Conservation (phyloP, 768 basidiomycete species). For the Thelephora aurantiotincta region DNA sequence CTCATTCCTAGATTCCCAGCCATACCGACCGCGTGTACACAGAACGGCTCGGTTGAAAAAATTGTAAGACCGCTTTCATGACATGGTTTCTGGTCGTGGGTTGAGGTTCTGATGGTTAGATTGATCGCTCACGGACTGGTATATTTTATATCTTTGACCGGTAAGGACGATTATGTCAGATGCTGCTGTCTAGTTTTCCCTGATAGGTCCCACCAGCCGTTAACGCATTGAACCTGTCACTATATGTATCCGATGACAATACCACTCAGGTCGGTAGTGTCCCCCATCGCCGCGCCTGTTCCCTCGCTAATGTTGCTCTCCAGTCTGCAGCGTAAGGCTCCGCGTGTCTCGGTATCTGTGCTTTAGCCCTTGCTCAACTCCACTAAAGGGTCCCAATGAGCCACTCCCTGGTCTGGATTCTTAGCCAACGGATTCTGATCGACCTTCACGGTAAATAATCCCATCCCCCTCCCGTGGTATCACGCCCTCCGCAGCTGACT, state of each 20-base stretch:
- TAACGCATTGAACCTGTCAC: slow-evolving; percentile 15
- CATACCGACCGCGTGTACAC: background rate
- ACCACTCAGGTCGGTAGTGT: slow-evolving; percentile 11
- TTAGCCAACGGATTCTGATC: slow-evolving; percentile 21
- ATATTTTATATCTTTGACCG: slow-evolving; percentile 43
- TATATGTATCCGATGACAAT: slow-evolving; percentile 11
- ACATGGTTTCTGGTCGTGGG: background rate
- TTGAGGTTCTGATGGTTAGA: slow-evolving; percentile 17
- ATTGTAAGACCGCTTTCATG: slow-evolving; percentile 8
- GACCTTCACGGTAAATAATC: slow-evolving; percentile 15
- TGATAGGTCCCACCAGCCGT: slow-evolving; percentile 7
- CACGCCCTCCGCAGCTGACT: too few relatives aligned
- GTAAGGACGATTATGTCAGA: slow-evolving; percentile 7
- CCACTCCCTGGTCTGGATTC: slow-evolving; percentile 21
- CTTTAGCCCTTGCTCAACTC: background rate
- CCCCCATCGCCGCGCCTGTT: background rate
- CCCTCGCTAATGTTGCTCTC: background rate
- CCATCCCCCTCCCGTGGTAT: too few relatives aligned
- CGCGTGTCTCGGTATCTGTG: background rate
- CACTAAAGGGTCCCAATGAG: slow-evolving; percentile 16
- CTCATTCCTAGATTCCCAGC: background rate
- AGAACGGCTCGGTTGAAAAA: slow-evolving; percentile 13
- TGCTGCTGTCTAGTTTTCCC: background rate
- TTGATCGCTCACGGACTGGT: slow-evolving; percentile 57
- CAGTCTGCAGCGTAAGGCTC: slow-evolving; percentile 13